These are phyloP conservation scores for Cynanchum wilfordii DNA, from an alignment of 257 asterid species.

Conservation along the genomic window DNA sequence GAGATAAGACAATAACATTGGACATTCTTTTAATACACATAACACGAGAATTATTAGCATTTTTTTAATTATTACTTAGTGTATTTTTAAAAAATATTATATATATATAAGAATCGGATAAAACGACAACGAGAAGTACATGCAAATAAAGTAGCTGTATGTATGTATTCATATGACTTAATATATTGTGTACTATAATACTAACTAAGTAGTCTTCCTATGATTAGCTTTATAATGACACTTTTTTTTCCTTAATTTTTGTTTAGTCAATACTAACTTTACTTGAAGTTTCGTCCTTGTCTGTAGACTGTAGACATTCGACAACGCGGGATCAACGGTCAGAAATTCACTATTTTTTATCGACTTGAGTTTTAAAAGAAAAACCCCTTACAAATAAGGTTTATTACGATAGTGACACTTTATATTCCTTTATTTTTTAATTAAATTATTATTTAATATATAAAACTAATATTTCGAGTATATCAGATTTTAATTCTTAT, in stretches of 20 bases:
- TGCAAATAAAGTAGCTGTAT: slow-evolving; percentile 9
- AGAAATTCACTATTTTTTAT: slow-evolving; percentile 7
- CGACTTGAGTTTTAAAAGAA: not conserved
- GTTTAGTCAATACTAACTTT: slow-evolving; percentile 16
- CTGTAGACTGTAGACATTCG: slow-evolving; percentile 14
- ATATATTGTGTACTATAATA: not conserved
- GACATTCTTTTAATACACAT: no score
- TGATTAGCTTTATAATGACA: slow-evolving; percentile 40
- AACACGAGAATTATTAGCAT: no score
- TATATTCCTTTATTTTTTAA: not conserved
- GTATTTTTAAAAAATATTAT: no score
- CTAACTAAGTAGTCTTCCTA: slow-evolving; percentile 23
- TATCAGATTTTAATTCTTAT: no score
- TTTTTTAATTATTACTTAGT: no score
- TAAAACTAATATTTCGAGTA: no score
- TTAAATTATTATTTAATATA: no score
- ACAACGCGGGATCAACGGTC: slow-evolving; percentile 27
- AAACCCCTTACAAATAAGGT: not conserved
- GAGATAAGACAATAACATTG: no score
- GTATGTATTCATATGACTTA: not conserved
- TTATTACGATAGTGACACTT: slow-evolving; percentile 17
- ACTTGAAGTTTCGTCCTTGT: slow-evolving; percentile 39
- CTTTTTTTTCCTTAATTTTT: slow-evolving; percentile 4
- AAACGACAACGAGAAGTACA: not conserved
- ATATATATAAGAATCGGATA: no score